Conservation (phyloP, 2,329 filamentous ascomycete genomes). For the Phialophora tarda region DNA sequence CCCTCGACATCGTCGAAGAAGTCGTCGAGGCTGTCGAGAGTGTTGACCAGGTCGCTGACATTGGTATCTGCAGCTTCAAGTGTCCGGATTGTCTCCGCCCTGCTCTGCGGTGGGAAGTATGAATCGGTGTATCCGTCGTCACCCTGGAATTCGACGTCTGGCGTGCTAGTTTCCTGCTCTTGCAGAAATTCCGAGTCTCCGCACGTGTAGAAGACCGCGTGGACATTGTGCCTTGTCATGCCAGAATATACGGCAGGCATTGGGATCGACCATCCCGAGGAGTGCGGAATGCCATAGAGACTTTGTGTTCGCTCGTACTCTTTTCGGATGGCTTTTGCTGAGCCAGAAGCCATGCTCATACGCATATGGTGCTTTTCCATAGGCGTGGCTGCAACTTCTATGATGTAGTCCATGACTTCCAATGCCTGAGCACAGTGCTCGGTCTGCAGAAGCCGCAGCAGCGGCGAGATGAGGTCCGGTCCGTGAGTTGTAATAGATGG, state of each 20-base stretch:
- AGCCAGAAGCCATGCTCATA: conserved; percentile 96
- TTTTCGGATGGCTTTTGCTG: conserved; percentile 83
- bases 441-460: conserved; percentile 86
- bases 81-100: conserved; percentile 90
- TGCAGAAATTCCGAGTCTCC: conserved; percentile 68
- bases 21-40: conserved; percentile 78
- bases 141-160: conserved; percentile 88
- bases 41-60: conserved; percentile 80
- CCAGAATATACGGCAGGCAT: conserved; percentile 88
- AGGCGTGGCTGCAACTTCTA: conserved; percentile 88
- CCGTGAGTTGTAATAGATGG: conserved; percentile 88
- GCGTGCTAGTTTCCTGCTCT: conserved; percentile 70
- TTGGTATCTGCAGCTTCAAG: conserved; percentile 66
- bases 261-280: conserved; percentile 94
- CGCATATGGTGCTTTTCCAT: conserved; percentile 93
- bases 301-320: conserved; percentile 95
- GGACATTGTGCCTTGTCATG: conserved; percentile 86
- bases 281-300: conserved; percentile 93
- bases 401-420: conserved; percentile 90
- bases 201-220: conserved; percentile 95
- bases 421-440: conserved; percentile 92
- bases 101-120: conserved; percentile 72
- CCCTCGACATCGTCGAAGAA: conserved; percentile 76
- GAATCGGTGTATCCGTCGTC: conserved; percentile 83
- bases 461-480: conserved; percentile 90